Percentiles rank a stretch among this genome's conserved stretches.
phyloP scores from a whole-genome alignment of 108 stramenopile species.

The Cyclotella distinguenda region DNA sequence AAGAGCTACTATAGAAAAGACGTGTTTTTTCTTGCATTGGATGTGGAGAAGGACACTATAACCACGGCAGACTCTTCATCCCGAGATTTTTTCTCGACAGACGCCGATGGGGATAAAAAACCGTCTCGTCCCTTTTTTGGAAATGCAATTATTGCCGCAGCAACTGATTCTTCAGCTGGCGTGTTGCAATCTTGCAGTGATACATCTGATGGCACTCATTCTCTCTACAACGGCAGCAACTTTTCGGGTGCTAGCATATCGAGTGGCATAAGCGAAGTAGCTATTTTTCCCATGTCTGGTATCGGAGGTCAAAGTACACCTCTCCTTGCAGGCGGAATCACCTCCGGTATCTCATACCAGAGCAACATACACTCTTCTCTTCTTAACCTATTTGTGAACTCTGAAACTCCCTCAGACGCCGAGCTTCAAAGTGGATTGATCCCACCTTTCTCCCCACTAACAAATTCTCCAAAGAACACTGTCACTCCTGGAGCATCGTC shows the following conservation, averaged over 20 bases:
- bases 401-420: slow-evolving; percentile 74
- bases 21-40: slow-evolving; percentile 64
- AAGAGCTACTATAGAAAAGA: slow-evolving; percentile 60
- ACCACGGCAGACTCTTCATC: slow-evolving; percentile 6
- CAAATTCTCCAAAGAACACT: not conserved
- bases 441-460: slow-evolving; percentile 53
- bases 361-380: slow-evolving; percentile 19
- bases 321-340: slow-evolving; percentile 70
- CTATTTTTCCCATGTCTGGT: slow-evolving; percentile 65
- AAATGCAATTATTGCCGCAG: slow-evolving; percentile 60
- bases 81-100: slow-evolving; percentile 16
- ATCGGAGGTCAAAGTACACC: slow-evolving; percentile 29
- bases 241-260: slow-evolving; percentile 19
- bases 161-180: slow-evolving; percentile 56
- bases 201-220: not conserved
- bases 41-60: slow-evolving; percentile 28
- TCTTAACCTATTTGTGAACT: slow-evolving; percentile 59
- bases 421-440: slow-evolving; percentile 69
- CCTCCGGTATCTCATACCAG: slow-evolving; percentile 64
- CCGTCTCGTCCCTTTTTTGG: slow-evolving; percentile 21
- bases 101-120: slow-evolving; percentile 2
- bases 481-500: slow-evolving; percentile 14
- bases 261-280: slow-evolving; percentile 72
- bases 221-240: slow-evolving; percentile 16
- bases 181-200: not conserved